Percentiles rank a stretch among this genome's conserved stretches.
phyloP scores from a whole-genome alignment of 2,329 filamentous ascomycete genomes.

The Lasiodiplodia gonubiensis region DNA sequence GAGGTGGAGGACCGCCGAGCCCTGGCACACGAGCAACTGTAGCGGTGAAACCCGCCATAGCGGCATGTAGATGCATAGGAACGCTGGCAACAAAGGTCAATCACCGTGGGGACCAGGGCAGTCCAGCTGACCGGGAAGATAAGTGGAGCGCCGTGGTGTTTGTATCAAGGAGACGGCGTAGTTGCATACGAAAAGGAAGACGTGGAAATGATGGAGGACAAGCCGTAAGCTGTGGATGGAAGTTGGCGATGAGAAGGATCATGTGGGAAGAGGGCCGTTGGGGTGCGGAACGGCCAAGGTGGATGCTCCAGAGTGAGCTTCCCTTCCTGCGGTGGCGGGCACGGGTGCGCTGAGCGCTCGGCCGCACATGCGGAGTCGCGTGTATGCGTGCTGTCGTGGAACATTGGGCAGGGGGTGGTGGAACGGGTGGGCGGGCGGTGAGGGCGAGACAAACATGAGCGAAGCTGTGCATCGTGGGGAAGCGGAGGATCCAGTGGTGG shows the following conservation, averaged over 20 bases:
- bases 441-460: constrained; percentile 6
- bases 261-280: neutral
- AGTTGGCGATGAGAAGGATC: neutral
- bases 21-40: neutral
- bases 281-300: neutral
- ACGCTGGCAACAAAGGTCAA: neutral
- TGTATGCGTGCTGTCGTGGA: constrained; percentile 17
- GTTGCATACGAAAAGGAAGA: neutral
- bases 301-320: neutral
- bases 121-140: neutral
- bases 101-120: neutral
- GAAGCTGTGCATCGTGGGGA: neutral
- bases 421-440: constrained; percentile 19
- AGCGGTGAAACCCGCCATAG: neutral
- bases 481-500: neutral
- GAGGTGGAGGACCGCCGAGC: neutral
- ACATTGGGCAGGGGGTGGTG: constrained; percentile 22
- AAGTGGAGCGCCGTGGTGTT: neutral
- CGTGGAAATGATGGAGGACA: neutral
- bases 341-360: constrained; percentile 3
- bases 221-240: neutral
- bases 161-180: neutral
- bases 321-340: neutral
- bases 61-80: neutral
- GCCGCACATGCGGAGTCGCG: constrained; percentile 1